Evolutionary conservation across 345 rosid species (phyloP), one percentile per base, ranked within the genome.

Genomic region (Capsella bursapastoris): DNA sequence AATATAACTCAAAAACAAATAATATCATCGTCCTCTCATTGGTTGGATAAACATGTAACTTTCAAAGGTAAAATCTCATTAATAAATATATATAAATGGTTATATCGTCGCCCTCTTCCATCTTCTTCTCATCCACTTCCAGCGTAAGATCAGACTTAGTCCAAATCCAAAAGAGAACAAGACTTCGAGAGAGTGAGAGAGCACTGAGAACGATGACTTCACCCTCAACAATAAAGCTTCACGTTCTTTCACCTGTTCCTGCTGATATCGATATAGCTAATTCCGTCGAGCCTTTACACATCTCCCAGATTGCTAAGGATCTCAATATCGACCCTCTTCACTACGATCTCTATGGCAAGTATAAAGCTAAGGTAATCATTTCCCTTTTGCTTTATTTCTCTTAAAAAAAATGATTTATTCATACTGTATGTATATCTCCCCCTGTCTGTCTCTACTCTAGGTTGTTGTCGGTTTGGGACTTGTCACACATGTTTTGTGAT

Each of bases 181-280:
- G 2, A 45, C 16, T 14, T 45, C 14, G 72, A 48, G 53, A 49
- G 38, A 35, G 38, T 7, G 38, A 7, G 38, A 35, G 38, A 35
- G 38, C 32, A 29, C 32, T 28, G 40, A 55, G 50, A 31, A 32
- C 66, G 72, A 90, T 88, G 96, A 84, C 82, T 66, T 22, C 25
- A 22, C 57, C 91, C 4, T 74, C 89, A 31, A 68, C 89, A 28
- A 82, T 96, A 79, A 92, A 89, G 79, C 62, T 96, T 66, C 77
- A 88, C 79, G 97, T 92, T 62, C 78, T 62, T 50, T 87, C 97
- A 11, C 99, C 99, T 5, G 97, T 95, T 8, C 97, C 99, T 3
- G 95, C 99, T 4, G 99, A 95, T 74, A 89, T 92, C 48, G 99
- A 95, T 76, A 81, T 92, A 22, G 99, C 99, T 29, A 95, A 92